Evolutionary conservation across 768 basidiomycete genomes (phyloP).

Genomic region (Rhizopogon roseolus): DNA sequence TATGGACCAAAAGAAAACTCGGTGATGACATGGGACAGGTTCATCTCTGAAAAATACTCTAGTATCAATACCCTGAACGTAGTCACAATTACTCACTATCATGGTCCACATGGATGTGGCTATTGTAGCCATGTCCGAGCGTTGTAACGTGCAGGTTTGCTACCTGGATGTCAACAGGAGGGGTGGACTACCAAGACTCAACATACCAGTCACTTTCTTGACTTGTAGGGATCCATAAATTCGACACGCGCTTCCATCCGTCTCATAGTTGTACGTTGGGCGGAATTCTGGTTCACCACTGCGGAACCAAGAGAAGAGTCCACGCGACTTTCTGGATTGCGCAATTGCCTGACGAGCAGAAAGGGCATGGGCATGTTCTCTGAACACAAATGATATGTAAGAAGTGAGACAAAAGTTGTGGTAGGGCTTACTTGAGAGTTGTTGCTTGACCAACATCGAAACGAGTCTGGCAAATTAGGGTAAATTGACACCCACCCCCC

Average conservation of each 20-base stretch:
- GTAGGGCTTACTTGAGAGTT: slow-evolving; percentile 45
- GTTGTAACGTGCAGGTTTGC: slow-evolving; percentile 95
- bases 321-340: slow-evolving; percentile 72
- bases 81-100: slow-evolving; percentile 46
- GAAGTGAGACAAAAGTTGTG: too few species aligned
- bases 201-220: slow-evolving; percentile 83
- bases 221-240: slow-evolving; percentile 79
- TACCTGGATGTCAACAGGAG: slow-evolving; percentile 16
- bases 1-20: slow-evolving; percentile 97
- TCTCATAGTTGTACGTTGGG: slow-evolving; percentile 68
- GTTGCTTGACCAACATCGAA: slow-evolving; percentile 85
- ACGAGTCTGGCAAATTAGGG: slow-evolving; percentile 42
- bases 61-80: neutral
- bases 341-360: slow-evolving; percentile 67
- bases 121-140: slow-evolving; percentile 90
- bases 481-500: neutral
- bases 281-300: slow-evolving; percentile 44
- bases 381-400: slow-evolving; percentile 16
- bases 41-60: slow-evolving; percentile 65
- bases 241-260: slow-evolving; percentile 75
- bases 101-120: slow-evolving; percentile 84
- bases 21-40: slow-evolving; percentile 91
- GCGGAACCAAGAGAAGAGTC: slow-evolving; percentile 58
- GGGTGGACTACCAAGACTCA: neutral
- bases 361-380: slow-evolving; percentile 60